Percentiles rank a stretch among this genome's conserved stretches.
phyloP scores from a whole-genome alignment of 2,329 filamentous ascomycete species.

The Neofusicoccum umdonicola region DNA sequence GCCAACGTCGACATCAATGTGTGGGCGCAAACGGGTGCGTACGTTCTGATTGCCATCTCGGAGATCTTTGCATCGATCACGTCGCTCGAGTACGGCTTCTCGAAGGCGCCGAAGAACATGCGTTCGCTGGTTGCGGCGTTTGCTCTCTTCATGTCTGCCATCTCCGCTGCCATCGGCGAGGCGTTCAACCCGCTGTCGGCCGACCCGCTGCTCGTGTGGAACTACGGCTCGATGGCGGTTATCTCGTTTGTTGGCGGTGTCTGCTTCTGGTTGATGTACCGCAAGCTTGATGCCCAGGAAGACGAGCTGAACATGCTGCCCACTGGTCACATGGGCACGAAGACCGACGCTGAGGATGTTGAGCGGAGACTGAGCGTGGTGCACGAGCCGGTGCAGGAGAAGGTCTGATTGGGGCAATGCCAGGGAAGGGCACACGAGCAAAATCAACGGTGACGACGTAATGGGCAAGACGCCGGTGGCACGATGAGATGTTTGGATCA shows the following conservation, averaged over 20 bases:
- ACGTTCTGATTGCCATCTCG: slow-evolving; percentile 55
- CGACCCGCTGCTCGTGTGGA: slow-evolving; percentile 26
- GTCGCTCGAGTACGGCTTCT: slow-evolving; percentile 70
- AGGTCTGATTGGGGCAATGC: neutral
- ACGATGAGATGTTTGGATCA: neutral
- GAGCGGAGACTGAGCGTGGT: slow-evolving; percentile 22
- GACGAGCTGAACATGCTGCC: slow-evolving; percentile 39
- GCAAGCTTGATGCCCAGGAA: slow-evolving; percentile 34
- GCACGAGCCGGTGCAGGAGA: slow-evolving; percentile 8
- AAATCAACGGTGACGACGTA: neutral
- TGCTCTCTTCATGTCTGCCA: slow-evolving; percentile 35
- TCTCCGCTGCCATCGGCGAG: slow-evolving; percentile 24
- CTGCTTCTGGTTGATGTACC: slow-evolving; percentile 33
- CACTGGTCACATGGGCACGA: slow-evolving; percentile 34
- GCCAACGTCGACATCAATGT: slow-evolving; percentile 55
- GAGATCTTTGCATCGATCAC: slow-evolving; percentile 67
- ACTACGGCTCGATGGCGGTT: slow-evolving; percentile 36
- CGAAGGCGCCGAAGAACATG: slow-evolving; percentile 69
- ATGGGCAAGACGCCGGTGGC: neutral
- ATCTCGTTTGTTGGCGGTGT: slow-evolving; percentile 34
- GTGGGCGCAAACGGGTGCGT: slow-evolving; percentile 52
- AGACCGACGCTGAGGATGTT: slow-evolving; percentile 29
- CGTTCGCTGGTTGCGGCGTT: slow-evolving; percentile 38
- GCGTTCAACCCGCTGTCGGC: slow-evolving; percentile 23
- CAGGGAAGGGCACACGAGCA: neutral